Evolutionary conservation across 306 rosid genomes (phyloP).

Genomic region (Mimosa pudica): DNA sequence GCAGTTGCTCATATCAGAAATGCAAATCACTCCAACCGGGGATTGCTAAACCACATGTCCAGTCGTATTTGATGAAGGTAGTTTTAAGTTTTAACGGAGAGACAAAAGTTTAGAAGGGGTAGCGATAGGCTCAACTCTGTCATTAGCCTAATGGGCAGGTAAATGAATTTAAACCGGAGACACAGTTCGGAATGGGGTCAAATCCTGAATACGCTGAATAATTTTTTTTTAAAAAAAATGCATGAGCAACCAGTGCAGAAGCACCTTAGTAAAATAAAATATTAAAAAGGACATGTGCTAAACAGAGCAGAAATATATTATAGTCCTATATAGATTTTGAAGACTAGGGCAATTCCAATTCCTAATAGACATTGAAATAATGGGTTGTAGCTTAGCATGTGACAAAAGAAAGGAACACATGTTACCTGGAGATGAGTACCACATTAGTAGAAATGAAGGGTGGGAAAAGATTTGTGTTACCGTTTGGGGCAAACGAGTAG

Average conservation of each 20-base stretch:
- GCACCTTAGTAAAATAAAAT: constrained; percentile 2
- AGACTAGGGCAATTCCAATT: not conserved
- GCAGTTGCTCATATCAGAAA: not conserved
- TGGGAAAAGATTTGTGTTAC: constrained; percentile 16
- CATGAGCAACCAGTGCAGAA: constrained; percentile 1
- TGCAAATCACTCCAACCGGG: not conserved
- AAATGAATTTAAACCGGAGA: not conserved
- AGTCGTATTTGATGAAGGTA: not conserved
- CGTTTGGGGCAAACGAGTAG: constrained; percentile 23
- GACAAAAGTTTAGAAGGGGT: not conserved
- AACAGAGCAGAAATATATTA: not conserved
- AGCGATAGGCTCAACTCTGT: not conserved
- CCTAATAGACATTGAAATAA: not conserved
- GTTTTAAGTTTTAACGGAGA: constrained; percentile 16
- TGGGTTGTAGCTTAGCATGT: not conserved
- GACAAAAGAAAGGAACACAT: constrained; percentile 9
- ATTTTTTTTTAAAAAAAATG: constrained; percentile 3
- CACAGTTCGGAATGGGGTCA: too few relatives aligned
- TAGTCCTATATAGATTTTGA: constrained; percentile 10
- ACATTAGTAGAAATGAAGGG: not conserved
- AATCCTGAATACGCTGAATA: not conserved
- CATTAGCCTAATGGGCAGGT: not conserved
- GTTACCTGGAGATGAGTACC: constrained; percentile 36
- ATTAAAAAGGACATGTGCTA: not conserved
- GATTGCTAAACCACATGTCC: not conserved